Evolutionary conservation across 176 grass and related monocot genomes (phyloP).

Genomic region (Echinochloa phyllopogon): DNA sequence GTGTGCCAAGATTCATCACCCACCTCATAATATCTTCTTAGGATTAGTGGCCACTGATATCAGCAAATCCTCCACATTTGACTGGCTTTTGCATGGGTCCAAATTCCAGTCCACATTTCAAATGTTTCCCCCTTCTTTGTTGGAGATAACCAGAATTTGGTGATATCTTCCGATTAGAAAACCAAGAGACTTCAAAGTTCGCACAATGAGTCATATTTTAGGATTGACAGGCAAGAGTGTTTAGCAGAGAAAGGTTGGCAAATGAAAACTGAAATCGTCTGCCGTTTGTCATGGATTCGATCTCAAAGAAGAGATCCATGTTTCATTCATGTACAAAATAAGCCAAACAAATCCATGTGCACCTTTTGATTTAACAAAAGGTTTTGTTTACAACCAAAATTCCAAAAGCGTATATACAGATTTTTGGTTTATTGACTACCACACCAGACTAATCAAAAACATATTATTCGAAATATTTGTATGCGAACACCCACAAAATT

Average conservation of each 20-base stretch:
- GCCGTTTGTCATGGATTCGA: background rate
- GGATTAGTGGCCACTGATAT: background rate
- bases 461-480: background rate
- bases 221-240: background rate
- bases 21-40: conserved; percentile 31
- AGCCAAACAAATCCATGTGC: conserved; percentile 12
- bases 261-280: conserved; percentile 11
- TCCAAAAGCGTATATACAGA: conserved; percentile 34
- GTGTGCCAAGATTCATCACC: conserved; percentile 33
- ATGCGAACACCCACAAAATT: conserved; percentile 40
- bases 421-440: conserved; percentile 40
- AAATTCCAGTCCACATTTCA: conserved; percentile 13
- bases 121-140: background rate
- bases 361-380: conserved; percentile 33
- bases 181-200: background rate
- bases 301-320: background rate
- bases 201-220: background rate
- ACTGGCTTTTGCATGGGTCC: background rate
- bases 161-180: background rate
- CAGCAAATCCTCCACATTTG: background rate
- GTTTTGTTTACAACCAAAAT: conserved; percentile 24
- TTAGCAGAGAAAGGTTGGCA: background rate
- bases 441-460: conserved; percentile 13
- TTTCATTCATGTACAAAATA: conserved; percentile 17
- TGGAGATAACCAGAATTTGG: background rate